A percentile compares a stretch with the other conserved stretches of the same genome.
Evolutionary conservation across 345 rosid genomes (phyloP).

Genomic region (Gossypium australe): DNA sequence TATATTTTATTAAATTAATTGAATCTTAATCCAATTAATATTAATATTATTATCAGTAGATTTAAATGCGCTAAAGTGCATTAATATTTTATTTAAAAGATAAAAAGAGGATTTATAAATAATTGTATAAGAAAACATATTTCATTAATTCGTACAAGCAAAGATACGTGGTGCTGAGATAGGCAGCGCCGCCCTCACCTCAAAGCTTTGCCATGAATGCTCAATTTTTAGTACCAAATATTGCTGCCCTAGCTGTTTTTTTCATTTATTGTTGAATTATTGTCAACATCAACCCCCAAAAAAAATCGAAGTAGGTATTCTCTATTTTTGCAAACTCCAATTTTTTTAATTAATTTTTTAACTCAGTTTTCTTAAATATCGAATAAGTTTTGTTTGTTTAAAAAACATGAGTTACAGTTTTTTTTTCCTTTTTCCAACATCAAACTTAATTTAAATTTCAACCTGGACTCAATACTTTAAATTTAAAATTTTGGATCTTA

Average conservation of each 20-base stretch:
- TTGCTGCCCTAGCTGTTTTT: neutral
- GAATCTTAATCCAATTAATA: fast-evolving
- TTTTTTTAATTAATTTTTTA: too few species aligned
- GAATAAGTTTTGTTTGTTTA: too few species aligned
- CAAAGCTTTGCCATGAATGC: neutral
- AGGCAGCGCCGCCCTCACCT: neutral
- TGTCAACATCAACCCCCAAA: neutral
- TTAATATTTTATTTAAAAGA: fast-evolving
- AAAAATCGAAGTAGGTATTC: too few species aligned
- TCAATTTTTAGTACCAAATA: neutral
- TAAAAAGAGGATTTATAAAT: fast-evolving
- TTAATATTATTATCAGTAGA: too few species aligned
- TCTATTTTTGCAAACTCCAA: too few species aligned
- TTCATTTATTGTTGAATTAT: neutral
- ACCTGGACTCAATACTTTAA: too few species aligned
- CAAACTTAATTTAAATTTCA: too few species aligned
- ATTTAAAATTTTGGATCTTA: too few species aligned
- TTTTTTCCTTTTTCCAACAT: too few species aligned
- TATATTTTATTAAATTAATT: too few species aligned
- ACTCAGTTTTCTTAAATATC: too few species aligned
- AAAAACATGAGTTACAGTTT: too few species aligned
- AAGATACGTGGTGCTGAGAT: neutral
- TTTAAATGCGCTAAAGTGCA: fast-evolving
- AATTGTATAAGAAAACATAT: neutral
- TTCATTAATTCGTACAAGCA: neutral